Evolutionary conservation across 495 filamentous ascomycete species (phyloP), one percentile per base, ranked within the genome.

Genomic region (Letharia lupina): DNA sequence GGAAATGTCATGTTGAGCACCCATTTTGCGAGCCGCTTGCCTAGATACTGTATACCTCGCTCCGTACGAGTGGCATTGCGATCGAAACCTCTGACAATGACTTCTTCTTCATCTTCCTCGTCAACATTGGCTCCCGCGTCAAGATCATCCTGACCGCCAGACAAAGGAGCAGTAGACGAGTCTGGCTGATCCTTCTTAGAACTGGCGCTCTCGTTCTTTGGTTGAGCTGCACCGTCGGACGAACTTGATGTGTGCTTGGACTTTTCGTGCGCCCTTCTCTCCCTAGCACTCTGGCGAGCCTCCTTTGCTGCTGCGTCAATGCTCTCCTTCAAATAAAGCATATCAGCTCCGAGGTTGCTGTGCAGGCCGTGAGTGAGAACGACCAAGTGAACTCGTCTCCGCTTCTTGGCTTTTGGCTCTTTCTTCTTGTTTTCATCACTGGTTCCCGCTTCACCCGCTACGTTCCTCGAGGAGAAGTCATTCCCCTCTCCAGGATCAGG

Each of bases 311-410:
- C 86, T 42, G 87, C 85, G 75, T 98, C 95, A 62, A 98, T 97
- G 70, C 91, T 93, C 74, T 98, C 94, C 72, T 98, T 98, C 70
- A 98, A 75, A 73, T 89, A 98, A 39, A 98, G 79, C 95, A 98
- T 96, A 77, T 98, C 94, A 50, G 91, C 86, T 3, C 95, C 91
- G n/a, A 96, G 82, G 76, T 98, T 98, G 76, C 93, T 95, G 74
- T 98, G 94, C 67, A 98, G 75, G 1, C 94, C 94, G 79, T 98
- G 94, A 0, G 94, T 98, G 63, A 98, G 73, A 11, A 98, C 81
- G 12, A 98, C 94, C 65, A 98, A 79, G 72, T 98, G 94, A 0
- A 98, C 78, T 70, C 86, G 91, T 77, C 90, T 93, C 70, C 71
- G 77, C 67, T 65, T 72, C 60, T 67, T 79, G 52, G 16, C 39